Evolutionary conservation across 83 land plant species (phyloP), one percentile per base, ranked within the genome.

Genomic region (Picea abies): DNA sequence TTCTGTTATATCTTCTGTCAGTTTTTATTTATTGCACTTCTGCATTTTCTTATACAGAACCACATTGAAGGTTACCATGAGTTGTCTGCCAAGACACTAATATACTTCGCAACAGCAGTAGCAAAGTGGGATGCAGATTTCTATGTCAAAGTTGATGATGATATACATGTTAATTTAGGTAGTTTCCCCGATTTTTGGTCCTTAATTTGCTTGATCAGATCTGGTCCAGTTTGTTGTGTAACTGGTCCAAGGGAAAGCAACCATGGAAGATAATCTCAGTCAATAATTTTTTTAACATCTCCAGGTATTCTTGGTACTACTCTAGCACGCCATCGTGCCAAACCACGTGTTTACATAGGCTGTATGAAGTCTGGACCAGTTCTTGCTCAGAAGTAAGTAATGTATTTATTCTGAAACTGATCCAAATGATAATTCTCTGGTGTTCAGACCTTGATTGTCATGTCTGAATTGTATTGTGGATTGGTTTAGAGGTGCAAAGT

Each of bases 291-390:
- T 47, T 60, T 41, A 64, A 4, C 26, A 26, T 71, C 17, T 14
- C 76, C 86, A 91, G 93, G 84, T 71, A 91, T 88, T 63, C 84
- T 91, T 44, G 93, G 86, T 20, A 82, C 85, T 70, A 91, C 89
- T 75, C 82, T 91, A 52, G 84, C 87, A 60, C 80, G 87, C 6
- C 91, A 91, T 79, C 89, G 85, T 6, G 76, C 85, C 68, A 91
- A 89, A 60, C 85, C 92, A 23, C 80, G 89, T 77, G 87, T 90
- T 22, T 90, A 90, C 76, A 90, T 90, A 29, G 92, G 92, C 58
- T 91, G 91, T 83, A 91, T 91, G 93, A 91, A 91, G 77, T 91
- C 93, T 47, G 93, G 93, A 49, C 93, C 93, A 37, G 93, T 91
- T 26, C 91, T 91, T 23, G 86, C 93, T 60, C 93, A 87, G 67